Conservation (phyloP, 2,329 filamentous ascomycete genomes). For the Waltergamsia citrina region DNA sequence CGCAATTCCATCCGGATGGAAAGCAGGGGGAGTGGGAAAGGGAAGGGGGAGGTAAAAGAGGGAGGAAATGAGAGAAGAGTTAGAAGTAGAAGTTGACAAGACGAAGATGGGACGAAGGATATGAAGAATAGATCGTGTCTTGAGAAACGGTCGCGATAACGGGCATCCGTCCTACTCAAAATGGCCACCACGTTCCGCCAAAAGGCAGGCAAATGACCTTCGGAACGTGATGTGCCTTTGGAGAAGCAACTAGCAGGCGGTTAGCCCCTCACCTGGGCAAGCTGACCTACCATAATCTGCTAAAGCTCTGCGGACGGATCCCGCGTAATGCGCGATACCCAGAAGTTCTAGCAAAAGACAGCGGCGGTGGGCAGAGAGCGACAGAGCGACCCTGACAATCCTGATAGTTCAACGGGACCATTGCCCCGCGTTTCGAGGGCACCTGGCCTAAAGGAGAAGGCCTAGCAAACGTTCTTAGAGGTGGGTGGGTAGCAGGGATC, state of each 20-base stretch:
- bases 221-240: not conserved
- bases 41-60: not conserved
- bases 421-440: conserved; percentile 2
- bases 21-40: not conserved
- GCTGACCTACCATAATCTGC: no score
- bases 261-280: no score
- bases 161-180: not conserved
- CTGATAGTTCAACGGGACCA: not conserved
- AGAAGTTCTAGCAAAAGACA: no score
- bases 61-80: not conserved
- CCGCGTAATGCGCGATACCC: no score
- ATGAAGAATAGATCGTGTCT: no score
- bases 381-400: no score
- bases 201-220: not conserved
- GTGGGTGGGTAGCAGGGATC: not conserved
- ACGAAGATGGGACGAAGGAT: no score
- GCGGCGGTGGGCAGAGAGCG: no score
- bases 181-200: not conserved
- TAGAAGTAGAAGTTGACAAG: not conserved
- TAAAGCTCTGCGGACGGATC: no score
- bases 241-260: no score
- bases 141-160: no score
- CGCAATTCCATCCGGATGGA: not conserved
- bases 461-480: no score
- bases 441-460: conserved; percentile 1